A percentile compares a stretch with the other conserved stretches of the same genome.
phyloP scores from a whole-genome alignment of 2,329 filamentous ascomycete genomes.

The Exophiala lecanii-corni region DNA sequence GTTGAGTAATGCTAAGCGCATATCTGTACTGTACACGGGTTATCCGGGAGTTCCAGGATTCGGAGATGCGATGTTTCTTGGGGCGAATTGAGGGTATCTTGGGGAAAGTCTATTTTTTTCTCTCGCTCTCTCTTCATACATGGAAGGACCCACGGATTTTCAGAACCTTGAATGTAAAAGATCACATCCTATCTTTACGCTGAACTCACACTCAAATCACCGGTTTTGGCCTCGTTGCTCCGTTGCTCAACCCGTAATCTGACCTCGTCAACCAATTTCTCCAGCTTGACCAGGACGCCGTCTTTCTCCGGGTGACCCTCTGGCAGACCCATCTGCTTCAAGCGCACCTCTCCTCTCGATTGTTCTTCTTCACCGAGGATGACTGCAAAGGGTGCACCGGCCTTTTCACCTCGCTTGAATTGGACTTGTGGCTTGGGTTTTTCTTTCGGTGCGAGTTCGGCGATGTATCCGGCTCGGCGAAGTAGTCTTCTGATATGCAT shows the following conservation, averaged over 20 bases:
- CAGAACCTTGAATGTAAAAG: too few species aligned
- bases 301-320: conserved; percentile 89
- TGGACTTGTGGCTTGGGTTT: conserved; percentile 79
- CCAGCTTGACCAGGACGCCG: conserved; percentile 66
- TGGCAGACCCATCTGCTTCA: conserved; percentile 77
- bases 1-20: too few species aligned
- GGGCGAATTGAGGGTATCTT: too few species aligned
- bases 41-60: too few species aligned
- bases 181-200: too few species aligned
- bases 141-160: too few species aligned
- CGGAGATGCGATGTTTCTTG: too few species aligned
- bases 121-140: too few species aligned
- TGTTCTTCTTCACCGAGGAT: conserved; percentile 91
- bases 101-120: too few species aligned
- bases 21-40: too few species aligned
- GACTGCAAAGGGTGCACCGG: conserved; percentile 76
- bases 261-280: conserved; percentile 18
- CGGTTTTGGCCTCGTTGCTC: background rate
- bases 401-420: conserved; percentile 82
- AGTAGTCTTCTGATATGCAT: conserved; percentile 72
- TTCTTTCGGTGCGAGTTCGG: conserved; percentile 78
- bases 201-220: background rate
- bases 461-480: conserved; percentile 86
- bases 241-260: conserved; percentile 4
- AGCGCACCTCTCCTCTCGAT: conserved; percentile 73